Percentiles rank a stretch among this genome's conserved stretches.
These are phyloP conservation scores for Tremellales sp. DNA, from an alignment of 1,284 basidiomycete genomes.

Conservation along the genomic window DNA sequence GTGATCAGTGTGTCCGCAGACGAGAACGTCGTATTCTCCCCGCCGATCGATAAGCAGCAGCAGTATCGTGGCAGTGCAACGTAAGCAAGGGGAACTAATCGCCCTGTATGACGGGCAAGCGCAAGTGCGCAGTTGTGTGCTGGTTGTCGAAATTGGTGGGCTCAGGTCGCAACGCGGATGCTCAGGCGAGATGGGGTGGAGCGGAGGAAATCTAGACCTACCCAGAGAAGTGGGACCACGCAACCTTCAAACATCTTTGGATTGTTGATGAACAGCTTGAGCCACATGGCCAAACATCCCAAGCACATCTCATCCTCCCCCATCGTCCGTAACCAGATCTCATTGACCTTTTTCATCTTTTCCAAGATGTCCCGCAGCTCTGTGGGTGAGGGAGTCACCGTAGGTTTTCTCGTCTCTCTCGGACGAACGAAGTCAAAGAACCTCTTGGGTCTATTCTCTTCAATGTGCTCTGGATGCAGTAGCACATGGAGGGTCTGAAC, in stretches of 20 bases:
- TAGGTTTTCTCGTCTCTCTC: not conserved
- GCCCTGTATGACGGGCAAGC: too few relatives aligned
- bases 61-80: not conserved
- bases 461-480: not conserved
- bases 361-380: not conserved
- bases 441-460: not conserved
- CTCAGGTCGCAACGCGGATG: not conserved
- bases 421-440: not conserved
- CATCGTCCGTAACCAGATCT: not conserved
- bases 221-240: not conserved
- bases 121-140: too few relatives aligned
- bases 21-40: too few relatives aligned
- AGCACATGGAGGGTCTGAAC: not conserved
- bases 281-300: not conserved
- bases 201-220: not conserved
- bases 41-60: too few relatives aligned
- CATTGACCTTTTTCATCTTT: not conserved
- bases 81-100: too few relatives aligned
- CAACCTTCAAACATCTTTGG: not conserved
- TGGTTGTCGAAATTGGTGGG: too few relatives aligned
- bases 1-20: too few relatives aligned
- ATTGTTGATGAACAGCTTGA: not conserved
- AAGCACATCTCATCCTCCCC: not conserved
- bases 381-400: not conserved
- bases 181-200: not conserved